These are phyloP conservation scores for Ascoidea asiatica DNA, from an alignment of 805 yeast species.

Conservation along the genomic window DNA sequence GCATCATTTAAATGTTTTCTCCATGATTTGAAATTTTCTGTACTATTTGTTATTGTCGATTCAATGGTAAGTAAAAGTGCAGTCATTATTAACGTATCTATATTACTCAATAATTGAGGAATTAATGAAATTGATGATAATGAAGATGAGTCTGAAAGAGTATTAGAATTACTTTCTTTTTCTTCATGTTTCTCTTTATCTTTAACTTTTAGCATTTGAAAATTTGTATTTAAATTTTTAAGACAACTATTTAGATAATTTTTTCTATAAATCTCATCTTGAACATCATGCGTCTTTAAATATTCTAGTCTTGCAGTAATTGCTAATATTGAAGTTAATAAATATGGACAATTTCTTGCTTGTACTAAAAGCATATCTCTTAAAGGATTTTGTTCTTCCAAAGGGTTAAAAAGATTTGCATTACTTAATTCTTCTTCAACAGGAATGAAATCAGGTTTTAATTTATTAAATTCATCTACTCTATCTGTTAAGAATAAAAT, in stretches of 20 bases:
- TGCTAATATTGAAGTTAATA: constrained; percentile 42
- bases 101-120: constrained; percentile 25
- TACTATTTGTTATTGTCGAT: constrained; percentile 37
- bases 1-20: constrained; percentile 57
- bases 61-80: constrained; percentile 52
- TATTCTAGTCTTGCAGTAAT: constrained; percentile 34
- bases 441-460: background rate
- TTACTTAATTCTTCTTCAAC: background rate
- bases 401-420: background rate
- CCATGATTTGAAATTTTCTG: constrained; percentile 28
- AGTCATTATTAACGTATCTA: constrained; percentile 54
- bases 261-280: constrained; percentile 34
- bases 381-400: constrained; percentile 22
- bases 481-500: background rate
- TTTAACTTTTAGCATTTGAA: constrained; percentile 25
- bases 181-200: background rate
- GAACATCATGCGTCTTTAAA: constrained; percentile 20
- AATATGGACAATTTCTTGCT: constrained; percentile 33
- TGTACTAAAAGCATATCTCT: constrained; percentile 36
- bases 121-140: background rate
- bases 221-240: constrained; percentile 24
- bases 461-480: background rate
- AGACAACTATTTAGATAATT: constrained; percentile 37
- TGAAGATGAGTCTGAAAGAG: background rate
- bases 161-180: background rate